A percentile compares a stretch with the other conserved stretches of the same genome.
phyloP scores from a whole-genome alignment of 2,329 filamentous ascomycete species.

The Xylaria hypoxylon region DNA sequence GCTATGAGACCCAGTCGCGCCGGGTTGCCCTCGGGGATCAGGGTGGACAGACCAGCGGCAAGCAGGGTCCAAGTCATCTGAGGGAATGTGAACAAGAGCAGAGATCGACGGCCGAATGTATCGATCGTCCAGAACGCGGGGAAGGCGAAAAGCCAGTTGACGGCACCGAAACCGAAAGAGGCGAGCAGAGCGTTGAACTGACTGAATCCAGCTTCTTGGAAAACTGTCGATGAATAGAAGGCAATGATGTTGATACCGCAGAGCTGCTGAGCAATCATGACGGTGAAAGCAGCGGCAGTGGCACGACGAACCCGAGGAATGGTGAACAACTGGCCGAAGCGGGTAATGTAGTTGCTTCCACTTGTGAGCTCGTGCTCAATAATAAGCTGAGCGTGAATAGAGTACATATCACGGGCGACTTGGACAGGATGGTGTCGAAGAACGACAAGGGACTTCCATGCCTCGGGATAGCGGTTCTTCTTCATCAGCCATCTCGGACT shows the following conservation, averaged over 20 bases:
- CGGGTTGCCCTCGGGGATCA: slow-evolving; percentile 53
- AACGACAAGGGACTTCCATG: slow-evolving; percentile 65
- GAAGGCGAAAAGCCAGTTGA: slow-evolving; percentile 75
- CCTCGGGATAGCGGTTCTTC: slow-evolving; percentile 70
- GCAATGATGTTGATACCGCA: slow-evolving; percentile 79
- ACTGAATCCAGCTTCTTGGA: slow-evolving; percentile 66
- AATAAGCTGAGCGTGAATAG: slow-evolving; percentile 72
- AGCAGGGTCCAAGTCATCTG: slow-evolving; percentile 76
- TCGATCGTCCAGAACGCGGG: slow-evolving; percentile 75
- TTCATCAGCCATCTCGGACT: slow-evolving; percentile 76
- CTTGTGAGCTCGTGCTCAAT: slow-evolving; percentile 66
- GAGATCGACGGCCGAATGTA: slow-evolving; percentile 71
- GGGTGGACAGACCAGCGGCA: slow-evolving; percentile 70
- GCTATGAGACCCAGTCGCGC: slow-evolving; percentile 61
- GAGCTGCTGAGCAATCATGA: slow-evolving; percentile 84
- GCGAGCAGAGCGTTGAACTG: slow-evolving; percentile 68
- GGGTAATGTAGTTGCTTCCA: slow-evolving; percentile 67
- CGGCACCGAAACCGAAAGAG: slow-evolving; percentile 73
- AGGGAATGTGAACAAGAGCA: slow-evolving; percentile 74
- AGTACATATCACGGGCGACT: slow-evolving; percentile 71
- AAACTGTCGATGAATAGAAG: slow-evolving; percentile 77
- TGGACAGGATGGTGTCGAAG: slow-evolving; percentile 68
- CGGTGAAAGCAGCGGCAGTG: slow-evolving; percentile 78
- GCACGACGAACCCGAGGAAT: slow-evolving; percentile 77
- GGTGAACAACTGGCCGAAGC: slow-evolving; percentile 75